Evolutionary conservation across 1,139 yeast genomes (phyloP).

Genomic region (Nakaseomyces bracarensis): DNA sequence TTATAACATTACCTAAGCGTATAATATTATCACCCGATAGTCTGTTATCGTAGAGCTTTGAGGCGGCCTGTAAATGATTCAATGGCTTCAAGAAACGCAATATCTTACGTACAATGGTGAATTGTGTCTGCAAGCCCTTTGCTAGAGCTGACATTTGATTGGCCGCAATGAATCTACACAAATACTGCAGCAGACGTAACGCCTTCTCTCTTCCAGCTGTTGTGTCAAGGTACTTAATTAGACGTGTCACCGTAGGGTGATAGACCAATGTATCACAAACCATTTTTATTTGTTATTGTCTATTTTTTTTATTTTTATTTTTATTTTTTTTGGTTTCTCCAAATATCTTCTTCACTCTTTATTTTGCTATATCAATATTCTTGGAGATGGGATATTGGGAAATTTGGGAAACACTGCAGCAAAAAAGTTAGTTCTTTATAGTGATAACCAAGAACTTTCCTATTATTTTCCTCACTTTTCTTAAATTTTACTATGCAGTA

Average conservation of each 20-base stretch:
- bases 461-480: too few relatives aligned
- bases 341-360: too few relatives aligned
- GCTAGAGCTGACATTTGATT: slow-evolving; percentile 52
- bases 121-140: slow-evolving; percentile 49
- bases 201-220: slow-evolving; percentile 68
- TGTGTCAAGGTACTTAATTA: slow-evolving; percentile 57
- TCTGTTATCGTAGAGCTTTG: slow-evolving; percentile 63
- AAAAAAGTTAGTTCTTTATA: too few relatives aligned
- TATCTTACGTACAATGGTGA: slow-evolving; percentile 60
- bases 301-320: neutral
- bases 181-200: slow-evolving; percentile 60
- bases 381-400: too few relatives aligned
- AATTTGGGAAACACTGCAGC: too few relatives aligned
- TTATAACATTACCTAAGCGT: slow-evolving; percentile 44
- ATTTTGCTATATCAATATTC: too few relatives aligned
- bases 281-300: slow-evolving; percentile 1
- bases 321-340: slow-evolving; percentile 3
- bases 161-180: slow-evolving; percentile 60
- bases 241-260: slow-evolving; percentile 64
- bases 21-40: slow-evolving; percentile 54
- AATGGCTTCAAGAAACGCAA: slow-evolving; percentile 81
- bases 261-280: slow-evolving; percentile 10
- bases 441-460: too few relatives aligned
- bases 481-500: too few relatives aligned
- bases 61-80: slow-evolving; percentile 61